These are phyloP conservation scores for Phaeomoniella chlamydospora DNA, from an alignment of 2,329 filamentous ascomycete genomes.

Conservation along the genomic window DNA sequence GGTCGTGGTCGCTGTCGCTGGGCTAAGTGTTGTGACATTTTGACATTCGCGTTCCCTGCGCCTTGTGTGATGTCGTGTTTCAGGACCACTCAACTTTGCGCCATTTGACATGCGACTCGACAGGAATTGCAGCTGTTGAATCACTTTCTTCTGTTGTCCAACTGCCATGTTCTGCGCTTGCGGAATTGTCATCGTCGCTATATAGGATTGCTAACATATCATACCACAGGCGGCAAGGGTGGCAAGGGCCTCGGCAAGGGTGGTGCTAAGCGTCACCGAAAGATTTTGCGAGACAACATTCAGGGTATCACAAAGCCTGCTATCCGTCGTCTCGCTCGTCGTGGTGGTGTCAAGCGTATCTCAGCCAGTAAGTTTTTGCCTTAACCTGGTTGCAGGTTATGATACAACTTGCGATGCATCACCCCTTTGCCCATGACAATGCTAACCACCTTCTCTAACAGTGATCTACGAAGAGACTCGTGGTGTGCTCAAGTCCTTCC, in stretches of 20 bases:
- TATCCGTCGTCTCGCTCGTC: constrained; percentile 38
- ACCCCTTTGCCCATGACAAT: not conserved
- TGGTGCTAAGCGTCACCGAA: constrained; percentile 39
- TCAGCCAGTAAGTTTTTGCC: constrained; percentile 27
- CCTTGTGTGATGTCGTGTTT: too few relatives aligned
- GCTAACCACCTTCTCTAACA: constrained; percentile 16
- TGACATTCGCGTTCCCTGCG: constrained; percentile 1
- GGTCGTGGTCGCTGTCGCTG: constrained; percentile 1
- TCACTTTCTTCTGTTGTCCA: too few relatives aligned
- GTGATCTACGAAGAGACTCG: constrained; percentile 72
- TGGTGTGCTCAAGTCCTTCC: constrained; percentile 65
- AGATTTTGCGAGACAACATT: constrained; percentile 42
- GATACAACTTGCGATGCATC: too few relatives aligned
- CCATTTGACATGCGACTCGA: too few relatives aligned
- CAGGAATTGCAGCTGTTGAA: too few relatives aligned
- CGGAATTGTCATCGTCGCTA: too few relatives aligned
- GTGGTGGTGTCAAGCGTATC: constrained; percentile 39
- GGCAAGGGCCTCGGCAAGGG: constrained; percentile 41
- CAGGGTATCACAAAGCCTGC: constrained; percentile 41
- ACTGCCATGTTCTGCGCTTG: too few relatives aligned
- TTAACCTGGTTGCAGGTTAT: too few relatives aligned
- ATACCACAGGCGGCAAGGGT: constrained; percentile 33
- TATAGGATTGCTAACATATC: constrained; percentile 9
- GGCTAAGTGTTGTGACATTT: not conserved
- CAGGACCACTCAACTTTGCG: too few relatives aligned